Evolutionary conservation across 805 yeast genomes (phyloP), one percentile per base, ranked within the genome.

Genomic region (Candida stauntonica): DNA sequence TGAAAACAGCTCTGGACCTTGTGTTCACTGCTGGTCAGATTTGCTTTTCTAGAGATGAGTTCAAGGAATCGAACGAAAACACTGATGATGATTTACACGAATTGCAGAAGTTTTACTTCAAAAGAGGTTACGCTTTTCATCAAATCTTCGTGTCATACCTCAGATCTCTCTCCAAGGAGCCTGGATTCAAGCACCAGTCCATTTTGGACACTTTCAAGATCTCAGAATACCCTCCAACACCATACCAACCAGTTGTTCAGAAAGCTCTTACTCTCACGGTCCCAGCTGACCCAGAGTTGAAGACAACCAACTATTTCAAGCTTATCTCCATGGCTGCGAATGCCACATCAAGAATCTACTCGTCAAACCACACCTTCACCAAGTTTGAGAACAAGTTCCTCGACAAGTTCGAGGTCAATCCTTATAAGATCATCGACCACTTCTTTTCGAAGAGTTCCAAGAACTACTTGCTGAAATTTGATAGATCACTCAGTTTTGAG

Each of bases 321-420:
- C 45, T 57, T 41, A 59, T 58, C 39, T 61, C 45, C 46, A 60
- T 47, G 50, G 66, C 58, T 55, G 70, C 59, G 38, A 60, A 55
- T 41, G 60, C 65, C 39, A 60, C 53, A 42, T 58, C 57, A 29
- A 53, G 56, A 56, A 55, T 47, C 20, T 60, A 53, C 45, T 58
- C 58, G 12, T 57, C 57, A 17, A 54, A 52, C 46, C 62, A 61
- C 27, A 54, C 61, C 5, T 56, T 59, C 27, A 68, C 63, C 5
- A 70, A 58, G 45, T 61, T 63, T 32, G 66, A 56, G 38, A 69
- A 60, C 31, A 66, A 68, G 27, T 62, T 66, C 35, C 48, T 65
- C 18, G 70, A 64, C 27, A 69, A 59, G 29, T 68, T 67, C 35
- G 66, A 62, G 29, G 59, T 60, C 31, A 66, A 68, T 33, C 72